Base-by-base conservation (phyloP, 192 early-diverging fungal genomes). In the Kickxella alabastrina region DNA sequence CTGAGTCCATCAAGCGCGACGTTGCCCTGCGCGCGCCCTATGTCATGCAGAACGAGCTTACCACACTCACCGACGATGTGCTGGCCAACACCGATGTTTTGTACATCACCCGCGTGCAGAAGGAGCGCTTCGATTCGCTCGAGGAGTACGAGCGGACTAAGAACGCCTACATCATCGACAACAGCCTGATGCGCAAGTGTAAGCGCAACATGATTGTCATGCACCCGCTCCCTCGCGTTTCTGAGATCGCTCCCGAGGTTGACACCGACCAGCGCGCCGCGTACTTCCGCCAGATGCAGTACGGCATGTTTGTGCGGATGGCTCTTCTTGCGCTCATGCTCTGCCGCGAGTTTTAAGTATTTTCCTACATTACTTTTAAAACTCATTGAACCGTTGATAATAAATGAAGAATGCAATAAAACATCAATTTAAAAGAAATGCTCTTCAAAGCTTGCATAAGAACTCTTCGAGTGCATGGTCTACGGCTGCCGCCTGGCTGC, bases 241-340 rank as follows among this genome's bases (percentile, higher is more conserved):
- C 85, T 23, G 96, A 97, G 73, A 95, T 99, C 68, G 90, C 92
- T 42, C 90, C 89, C 29, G 95, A 99, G 65, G 95, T 99, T 21
- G 96, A 99, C 65, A 95, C 94, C 54, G 96, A 99, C 66, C 91
- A 87, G 65, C 83, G 96, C 29, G 93, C 96, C 13, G 93, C 92
- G 17, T 99, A 99, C 77, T 98, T 98, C 82, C 79, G 94, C 47
- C 96, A 99, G 75, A 97, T 99, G 96, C 80, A 84, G 21, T 94
- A 97, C 76, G 96, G 96, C 50, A 80, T 99, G 68, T 97, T 87
- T 79, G 96, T 97, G 5, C 84, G 96, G 41, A 99, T 99, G 96
- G 94, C 96, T 8, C 78, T 99, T 21, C 73, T 99, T 48, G 90
- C 93, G 32, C 80, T 97, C 41, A 91, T 90, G n/a, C 63, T 83